Conservation (phyloP, 495 filamentous ascomycete species). For the Neurospora sp. region DNA sequence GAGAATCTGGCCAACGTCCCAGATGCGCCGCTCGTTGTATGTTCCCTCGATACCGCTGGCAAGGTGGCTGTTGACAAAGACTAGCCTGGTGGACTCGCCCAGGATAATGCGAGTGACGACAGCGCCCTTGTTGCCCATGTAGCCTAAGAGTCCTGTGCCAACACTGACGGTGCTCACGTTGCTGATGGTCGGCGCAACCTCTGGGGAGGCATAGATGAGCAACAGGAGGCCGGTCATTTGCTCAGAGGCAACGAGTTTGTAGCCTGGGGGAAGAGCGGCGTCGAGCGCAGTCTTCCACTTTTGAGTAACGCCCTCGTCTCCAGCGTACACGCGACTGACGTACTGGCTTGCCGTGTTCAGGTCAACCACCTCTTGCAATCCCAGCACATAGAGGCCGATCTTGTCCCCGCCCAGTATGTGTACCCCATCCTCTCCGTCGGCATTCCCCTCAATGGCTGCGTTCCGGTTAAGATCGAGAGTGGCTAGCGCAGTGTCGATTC, state of each 20-base stretch:
- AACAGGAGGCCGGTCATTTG: slow-evolving; percentile 81
- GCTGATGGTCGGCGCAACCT: slow-evolving; percentile 57
- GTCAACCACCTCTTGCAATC: slow-evolving; percentile 87
- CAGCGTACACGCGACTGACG: slow-evolving; percentile 51
- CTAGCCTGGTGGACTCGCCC: slow-evolving; percentile 78
- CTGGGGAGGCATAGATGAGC: slow-evolving; percentile 75
- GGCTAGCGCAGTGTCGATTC: slow-evolving; percentile 49
- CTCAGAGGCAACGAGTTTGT: slow-evolving; percentile 63
- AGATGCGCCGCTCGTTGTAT: slow-evolving; percentile 73
- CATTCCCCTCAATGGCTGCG: slow-evolving; percentile 8
- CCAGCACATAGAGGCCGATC: slow-evolving; percentile 80
- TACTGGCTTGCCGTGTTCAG: slow-evolving; percentile 53
- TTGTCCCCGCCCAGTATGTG: slow-evolving; percentile 42
- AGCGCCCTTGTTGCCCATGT: slow-evolving; percentile 93
- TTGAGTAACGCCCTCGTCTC: slow-evolving; percentile 53
- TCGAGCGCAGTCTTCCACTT: slow-evolving; percentile 71
- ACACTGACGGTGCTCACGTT: slow-evolving; percentile 69
- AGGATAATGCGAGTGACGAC: slow-evolving; percentile 72
- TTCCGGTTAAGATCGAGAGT: slow-evolving; percentile 36
- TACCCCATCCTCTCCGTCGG: slow-evolving; percentile 19
- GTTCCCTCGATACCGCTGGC: slow-evolving; percentile 72
- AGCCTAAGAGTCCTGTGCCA: slow-evolving; percentile 81
- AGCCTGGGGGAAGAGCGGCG: slow-evolving; percentile 64
- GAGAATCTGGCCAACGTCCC: slow-evolving; percentile 76
- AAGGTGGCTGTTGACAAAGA: slow-evolving; percentile 87